Conservation (phyloP, 2,329 filamentous ascomycete genomes). For the Allantophomopsis cytisporea region DNA sequence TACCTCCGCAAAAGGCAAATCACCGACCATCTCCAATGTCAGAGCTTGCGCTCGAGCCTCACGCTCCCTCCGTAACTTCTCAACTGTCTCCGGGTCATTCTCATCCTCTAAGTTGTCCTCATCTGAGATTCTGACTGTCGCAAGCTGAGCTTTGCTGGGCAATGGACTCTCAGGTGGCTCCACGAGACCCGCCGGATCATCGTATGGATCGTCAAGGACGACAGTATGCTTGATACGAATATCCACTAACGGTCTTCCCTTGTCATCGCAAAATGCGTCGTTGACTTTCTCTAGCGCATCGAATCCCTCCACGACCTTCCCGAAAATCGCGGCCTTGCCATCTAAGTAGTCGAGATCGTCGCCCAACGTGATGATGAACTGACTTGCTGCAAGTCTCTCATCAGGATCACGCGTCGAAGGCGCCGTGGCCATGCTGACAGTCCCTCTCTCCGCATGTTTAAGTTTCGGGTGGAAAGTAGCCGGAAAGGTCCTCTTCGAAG, state of each 20-base stretch:
- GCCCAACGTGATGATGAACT: conserved; percentile 87
- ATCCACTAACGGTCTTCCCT: conserved; percentile 79
- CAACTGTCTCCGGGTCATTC: conserved; percentile 61
- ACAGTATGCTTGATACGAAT: conserved; percentile 91
- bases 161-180: conserved; percentile 70
- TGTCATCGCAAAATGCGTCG: conserved; percentile 72
- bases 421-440: conserved; percentile 94
- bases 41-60: conserved; percentile 90
- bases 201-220: conserved; percentile 81
- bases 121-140: conserved; percentile 82
- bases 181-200: conserved; percentile 63
- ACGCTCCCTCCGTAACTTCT: conserved; percentile 69
- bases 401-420: conserved; percentile 66
- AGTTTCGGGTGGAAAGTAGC: conserved; percentile 78
- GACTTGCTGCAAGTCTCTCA: conserved; percentile 69
- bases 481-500: conserved; percentile 62
- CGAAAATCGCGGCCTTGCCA: conserved; percentile 89
- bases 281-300: conserved; percentile 92
- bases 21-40: conserved; percentile 94
- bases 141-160: conserved; percentile 73
- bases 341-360: conserved; percentile 85
- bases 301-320: conserved; percentile 90
- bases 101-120: conserved; percentile 72
- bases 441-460: conserved; percentile 80
- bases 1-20: conserved; percentile 93